Conservation (phyloP, 2,329 filamentous ascomycete genomes). For the Arthrobotrys sphaeroides region DNA sequence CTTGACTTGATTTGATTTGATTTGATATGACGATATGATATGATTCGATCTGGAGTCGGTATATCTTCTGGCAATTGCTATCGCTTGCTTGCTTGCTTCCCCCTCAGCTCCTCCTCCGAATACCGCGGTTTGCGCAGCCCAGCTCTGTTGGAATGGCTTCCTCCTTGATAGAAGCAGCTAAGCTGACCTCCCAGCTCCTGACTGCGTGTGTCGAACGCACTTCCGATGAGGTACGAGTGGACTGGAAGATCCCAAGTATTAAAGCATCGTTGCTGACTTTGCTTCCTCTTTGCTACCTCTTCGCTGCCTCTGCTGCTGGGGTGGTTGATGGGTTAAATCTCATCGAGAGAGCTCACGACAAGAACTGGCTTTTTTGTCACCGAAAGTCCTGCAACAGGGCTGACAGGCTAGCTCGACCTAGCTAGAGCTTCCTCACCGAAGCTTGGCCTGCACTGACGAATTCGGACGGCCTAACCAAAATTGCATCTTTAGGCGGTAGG, state of each 20-base stretch:
- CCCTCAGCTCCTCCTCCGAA: constrained; percentile 49
- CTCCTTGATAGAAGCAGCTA: constrained; percentile 38
- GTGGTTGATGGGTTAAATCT: constrained; percentile 48
- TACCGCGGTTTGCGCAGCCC: constrained; percentile 41
- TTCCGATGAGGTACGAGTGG: constrained; percentile 47
- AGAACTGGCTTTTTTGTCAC: constrained; percentile 38
- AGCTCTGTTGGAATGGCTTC: constrained; percentile 21
- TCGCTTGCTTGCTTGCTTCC: constrained; percentile 4
- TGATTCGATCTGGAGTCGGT: not conserved
- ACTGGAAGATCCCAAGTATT: constrained; percentile 36
- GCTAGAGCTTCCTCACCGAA: constrained; percentile 17
- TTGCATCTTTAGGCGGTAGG: constrained; percentile 49
- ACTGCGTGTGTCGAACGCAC: constrained; percentile 47
- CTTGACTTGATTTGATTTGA: too few species aligned
- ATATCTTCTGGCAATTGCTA: too few species aligned
- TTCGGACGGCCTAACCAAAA: constrained; percentile 44
- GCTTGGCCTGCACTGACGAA: constrained; percentile 15
- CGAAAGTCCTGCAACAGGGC: constrained; percentile 31
- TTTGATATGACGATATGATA: too few species aligned
- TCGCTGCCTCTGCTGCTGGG: constrained; percentile 17
- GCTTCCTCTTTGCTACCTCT: not conserved
- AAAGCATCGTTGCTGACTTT: constrained; percentile 34
- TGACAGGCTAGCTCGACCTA: constrained; percentile 13
- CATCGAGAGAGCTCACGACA: constrained; percentile 22
- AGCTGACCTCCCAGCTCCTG: constrained; percentile 49